phyloP scores from a whole-genome alignment of 1,284 basidiomycete genomes.

The Apiotrichum porosum region DNA sequence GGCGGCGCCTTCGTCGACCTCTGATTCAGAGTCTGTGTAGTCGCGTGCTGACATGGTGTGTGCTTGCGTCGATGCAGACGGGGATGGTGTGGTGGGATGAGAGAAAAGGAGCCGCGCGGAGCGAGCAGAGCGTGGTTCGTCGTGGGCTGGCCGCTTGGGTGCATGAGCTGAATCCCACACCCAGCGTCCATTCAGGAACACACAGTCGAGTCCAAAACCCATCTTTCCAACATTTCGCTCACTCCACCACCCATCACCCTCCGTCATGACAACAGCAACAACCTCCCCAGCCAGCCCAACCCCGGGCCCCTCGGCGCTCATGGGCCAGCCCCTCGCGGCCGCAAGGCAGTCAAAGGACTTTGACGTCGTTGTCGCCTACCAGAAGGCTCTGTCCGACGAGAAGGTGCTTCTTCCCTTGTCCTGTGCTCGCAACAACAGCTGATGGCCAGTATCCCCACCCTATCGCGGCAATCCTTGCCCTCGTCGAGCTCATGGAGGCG shows the following conservation, averaged over 20 bases:
- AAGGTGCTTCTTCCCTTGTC: conserved; percentile 36
- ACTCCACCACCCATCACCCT: neutral
- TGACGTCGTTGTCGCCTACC: conserved; percentile 44
- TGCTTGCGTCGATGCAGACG: neutral
- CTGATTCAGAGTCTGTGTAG: conserved; percentile 27
- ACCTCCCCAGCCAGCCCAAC: neutral
- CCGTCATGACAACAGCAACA: conserved; percentile 5
- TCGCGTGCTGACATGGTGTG: conserved; percentile 17
- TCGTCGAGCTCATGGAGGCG: conserved; percentile 47
- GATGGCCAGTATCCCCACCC: conserved; percentile 40
- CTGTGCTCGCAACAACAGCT: neutral
- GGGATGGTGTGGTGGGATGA: no score
- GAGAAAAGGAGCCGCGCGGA: no score
- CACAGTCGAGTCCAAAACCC: neutral
- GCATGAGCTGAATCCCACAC: neutral
- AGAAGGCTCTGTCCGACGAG: conserved; percentile 38
- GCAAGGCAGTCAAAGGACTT: conserved; percentile 18
- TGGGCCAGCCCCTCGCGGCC: neutral
- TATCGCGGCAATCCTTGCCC: conserved; percentile 49
- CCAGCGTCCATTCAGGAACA: no score
- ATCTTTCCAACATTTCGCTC: neutral
- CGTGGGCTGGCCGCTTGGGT: neutral
- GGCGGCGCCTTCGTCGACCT: no score
- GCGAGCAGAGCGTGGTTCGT: no score
- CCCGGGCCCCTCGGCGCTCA: neutral